A percentile compares a stretch with the other conserved stretches of the same genome.
Conservation (phyloP, 345 rosid genomes). For the Melaleuca quinquenervia region DNA sequence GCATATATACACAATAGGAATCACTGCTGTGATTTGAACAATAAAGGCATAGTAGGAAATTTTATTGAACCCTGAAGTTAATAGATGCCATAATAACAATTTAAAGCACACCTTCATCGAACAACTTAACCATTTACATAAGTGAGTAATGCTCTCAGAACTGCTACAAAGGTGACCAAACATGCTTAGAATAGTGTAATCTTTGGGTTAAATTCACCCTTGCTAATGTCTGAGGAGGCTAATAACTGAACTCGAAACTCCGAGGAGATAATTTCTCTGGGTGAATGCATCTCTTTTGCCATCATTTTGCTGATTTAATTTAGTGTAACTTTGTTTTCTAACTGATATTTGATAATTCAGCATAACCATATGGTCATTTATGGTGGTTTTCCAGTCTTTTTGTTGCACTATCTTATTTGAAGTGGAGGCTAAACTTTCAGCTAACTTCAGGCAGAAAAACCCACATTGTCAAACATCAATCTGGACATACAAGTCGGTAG, state of each 20-base stretch:
- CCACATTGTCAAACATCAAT: conserved; percentile 61
- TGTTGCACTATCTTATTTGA: not conserved
- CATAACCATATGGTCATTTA: not conserved
- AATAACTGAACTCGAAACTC: too few species aligned
- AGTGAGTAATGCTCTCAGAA: not conserved
- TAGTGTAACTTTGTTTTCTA: not conserved
- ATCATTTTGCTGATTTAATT: not conserved
- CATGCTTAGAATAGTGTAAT: not conserved
- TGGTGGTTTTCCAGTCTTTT: not conserved
- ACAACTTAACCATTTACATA: not conserved
- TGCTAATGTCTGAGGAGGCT: too few species aligned
- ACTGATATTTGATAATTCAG: not conserved
- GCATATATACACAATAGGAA: not conserved
- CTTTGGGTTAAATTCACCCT: too few species aligned
- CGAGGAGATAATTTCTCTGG: too few species aligned
- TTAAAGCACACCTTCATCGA: not conserved
- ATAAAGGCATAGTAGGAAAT: not conserved
- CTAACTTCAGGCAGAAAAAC: conserved; percentile 42
- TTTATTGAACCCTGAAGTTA: not conserved
- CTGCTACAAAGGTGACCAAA: not conserved
- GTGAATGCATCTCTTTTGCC: too few species aligned
- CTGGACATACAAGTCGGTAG: conserved; percentile 67
- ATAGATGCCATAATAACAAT: not conserved
- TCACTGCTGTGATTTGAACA: not conserved
- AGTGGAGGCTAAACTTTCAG: not conserved